Evolutionary conservation across 2,329 filamentous ascomycete genomes (phyloP).

Genomic region (Aspergillus candidus): DNA sequence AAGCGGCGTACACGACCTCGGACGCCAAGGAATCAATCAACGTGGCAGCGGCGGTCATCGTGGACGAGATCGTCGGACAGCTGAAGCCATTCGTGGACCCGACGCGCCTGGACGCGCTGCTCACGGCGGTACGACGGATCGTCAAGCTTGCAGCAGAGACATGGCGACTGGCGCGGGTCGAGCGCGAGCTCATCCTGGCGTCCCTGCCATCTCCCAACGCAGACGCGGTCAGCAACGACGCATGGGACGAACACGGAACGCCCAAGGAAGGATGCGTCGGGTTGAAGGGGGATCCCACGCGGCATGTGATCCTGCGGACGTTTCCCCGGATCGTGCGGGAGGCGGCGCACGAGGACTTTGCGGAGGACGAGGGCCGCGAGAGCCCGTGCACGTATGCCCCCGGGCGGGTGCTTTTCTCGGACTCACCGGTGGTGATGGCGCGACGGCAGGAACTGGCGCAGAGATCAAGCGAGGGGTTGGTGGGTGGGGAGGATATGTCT

Average conservation of each 20-base stretch:
- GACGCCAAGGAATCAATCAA: slow-evolving; percentile 53
- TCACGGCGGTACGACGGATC: slow-evolving; percentile 47
- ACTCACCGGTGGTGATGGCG: slow-evolving; percentile 39
- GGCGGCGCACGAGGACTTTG: slow-evolving; percentile 44
- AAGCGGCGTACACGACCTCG: slow-evolving; percentile 51
- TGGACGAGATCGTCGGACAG: slow-evolving; percentile 52
- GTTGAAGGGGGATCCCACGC: slow-evolving; percentile 20
- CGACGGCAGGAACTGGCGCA: slow-evolving; percentile 36
- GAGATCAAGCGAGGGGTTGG: slow-evolving; percentile 17
- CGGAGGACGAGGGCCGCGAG: slow-evolving; percentile 42
- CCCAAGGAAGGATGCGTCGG: slow-evolving; percentile 13
- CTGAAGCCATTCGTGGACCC: slow-evolving; percentile 50
- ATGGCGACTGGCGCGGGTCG: slow-evolving; percentile 53
- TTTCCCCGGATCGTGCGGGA: slow-evolving; percentile 51
- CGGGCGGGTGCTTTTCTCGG: slow-evolving; percentile 47
- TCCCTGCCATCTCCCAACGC: slow-evolving; percentile 42
- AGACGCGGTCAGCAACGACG: slow-evolving; percentile 29
- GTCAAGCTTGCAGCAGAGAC: slow-evolving; percentile 55
- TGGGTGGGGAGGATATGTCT: slow-evolving; percentile 6
- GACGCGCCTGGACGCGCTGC: slow-evolving; percentile 46
- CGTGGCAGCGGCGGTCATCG: slow-evolving; percentile 49
- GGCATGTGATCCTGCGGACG: slow-evolving; percentile 45
- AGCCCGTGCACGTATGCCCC: slow-evolving; percentile 43
- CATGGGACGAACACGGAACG: slow-evolving; percentile 33
- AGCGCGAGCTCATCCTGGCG: slow-evolving; percentile 51